Base-by-base conservation (phyloP, 2,329 filamentous ascomycete genomes). In the Diaporthe aspalathi region DNA sequence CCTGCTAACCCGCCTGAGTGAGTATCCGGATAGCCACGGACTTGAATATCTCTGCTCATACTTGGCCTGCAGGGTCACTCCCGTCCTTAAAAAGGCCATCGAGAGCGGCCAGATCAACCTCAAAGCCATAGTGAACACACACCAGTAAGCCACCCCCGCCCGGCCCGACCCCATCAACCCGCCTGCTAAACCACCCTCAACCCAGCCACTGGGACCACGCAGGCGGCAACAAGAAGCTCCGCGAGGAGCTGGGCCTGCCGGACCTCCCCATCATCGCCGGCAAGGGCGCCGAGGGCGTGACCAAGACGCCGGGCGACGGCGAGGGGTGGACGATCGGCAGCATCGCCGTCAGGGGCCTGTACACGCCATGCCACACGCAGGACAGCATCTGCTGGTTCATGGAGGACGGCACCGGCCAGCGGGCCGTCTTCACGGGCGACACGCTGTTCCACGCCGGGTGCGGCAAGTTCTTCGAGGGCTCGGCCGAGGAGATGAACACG, bases 331-430 rank as follows among this genome's bases (percentile, higher is more conserved):
- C 89, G 74, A 90, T 99, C 73, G 96, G 96, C 70, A 87, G 88
- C 75, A 96, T 99, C 80, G 87, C 88, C 17, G 92, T 98, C 70
- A 95, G 89, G 79, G 93, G 93, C 29, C 85, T 98, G n/a, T 93
- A 98, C 83, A 99, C 96, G 16, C 96, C 96, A 1, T 99, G 96
- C 81, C 96, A 99, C 81, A 99, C 96, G 1, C 95, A 98, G 84
- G 96, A 99, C 84, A 98, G 95, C 81, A 97, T 99, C 80, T 99
- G 96, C 86, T 99, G 91, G 85, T 94, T 91, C 76, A 91, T 96
- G 85, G 90, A 97, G 82, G 95, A 99, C 78, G 91, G 90, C 24
- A 91, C 90, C 60, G 84, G 12, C 11, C 35, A 88, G 70, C 91
- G 89, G 77, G 95, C 88, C 9, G 94, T 99, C 3, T 99, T 99